Conservation (phyloP, 805 yeast genomes). For the Candida methanosorbosa region DNA sequence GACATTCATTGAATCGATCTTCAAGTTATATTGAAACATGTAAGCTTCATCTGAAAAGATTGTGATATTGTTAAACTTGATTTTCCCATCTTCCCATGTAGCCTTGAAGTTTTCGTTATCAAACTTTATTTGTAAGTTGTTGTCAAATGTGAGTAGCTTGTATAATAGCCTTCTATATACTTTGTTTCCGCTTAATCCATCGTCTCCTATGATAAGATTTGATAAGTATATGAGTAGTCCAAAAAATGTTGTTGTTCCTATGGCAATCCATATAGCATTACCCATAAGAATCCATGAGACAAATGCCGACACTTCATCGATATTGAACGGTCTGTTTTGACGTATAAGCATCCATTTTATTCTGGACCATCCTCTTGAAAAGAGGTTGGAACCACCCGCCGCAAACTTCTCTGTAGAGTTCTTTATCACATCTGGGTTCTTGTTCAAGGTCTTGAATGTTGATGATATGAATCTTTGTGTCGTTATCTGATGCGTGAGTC, state of each 20-base stretch:
- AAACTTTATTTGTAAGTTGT: conserved; percentile 18
- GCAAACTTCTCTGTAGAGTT: no score
- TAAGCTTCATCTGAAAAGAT: conserved; percentile 7
- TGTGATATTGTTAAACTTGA: conserved; percentile 34
- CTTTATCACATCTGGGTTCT: no score
- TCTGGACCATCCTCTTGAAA: conserved; percentile 9
- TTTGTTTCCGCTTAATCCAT: conserved; percentile 14
- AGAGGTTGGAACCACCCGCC: neutral
- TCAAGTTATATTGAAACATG: conserved; percentile 22
- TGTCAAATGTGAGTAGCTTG: conserved; percentile 24
- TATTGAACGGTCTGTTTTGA: conserved; percentile 37
- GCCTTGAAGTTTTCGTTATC: conserved; percentile 29
- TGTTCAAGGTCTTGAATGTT: no score
- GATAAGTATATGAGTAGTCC: conserved; percentile 37
- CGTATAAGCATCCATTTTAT: conserved; percentile 40
- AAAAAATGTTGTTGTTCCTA: conserved; percentile 52
- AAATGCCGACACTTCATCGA: conserved; percentile 46
- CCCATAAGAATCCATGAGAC: conserved; percentile 53
- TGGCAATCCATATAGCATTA: conserved; percentile 41
- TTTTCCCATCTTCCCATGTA: conserved; percentile 40
- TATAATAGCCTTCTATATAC: conserved; percentile 17
- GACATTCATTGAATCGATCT: conserved; percentile 33
- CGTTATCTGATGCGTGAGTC: no score
- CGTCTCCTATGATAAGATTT: conserved; percentile 24
- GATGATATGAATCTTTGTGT: no score